Percentiles rank a stretch among this genome's conserved stretches.
Conservation (phyloP, 805 yeast species). For the Nakazawaea laoshanensis region DNA sequence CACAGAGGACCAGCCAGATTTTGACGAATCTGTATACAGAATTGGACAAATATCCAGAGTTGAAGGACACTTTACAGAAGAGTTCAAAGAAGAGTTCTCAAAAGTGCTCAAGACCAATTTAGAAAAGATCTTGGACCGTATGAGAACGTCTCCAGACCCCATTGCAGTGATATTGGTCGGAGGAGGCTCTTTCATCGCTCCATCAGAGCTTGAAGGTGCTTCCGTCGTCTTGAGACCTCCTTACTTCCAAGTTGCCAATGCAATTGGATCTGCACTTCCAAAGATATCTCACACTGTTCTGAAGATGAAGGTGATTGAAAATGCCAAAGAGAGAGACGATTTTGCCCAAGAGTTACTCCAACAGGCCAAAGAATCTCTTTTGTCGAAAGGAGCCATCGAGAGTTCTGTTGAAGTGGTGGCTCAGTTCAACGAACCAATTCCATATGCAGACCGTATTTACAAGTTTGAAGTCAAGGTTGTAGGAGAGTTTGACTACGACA, state of each 20-base stretch:
- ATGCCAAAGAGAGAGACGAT: slow-evolving; percentile 12
- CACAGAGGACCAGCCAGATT: slow-evolving; percentile 11
- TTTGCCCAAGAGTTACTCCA: slow-evolving; percentile 15
- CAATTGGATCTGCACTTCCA: slow-evolving; percentile 42
- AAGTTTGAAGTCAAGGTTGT: slow-evolving; percentile 9
- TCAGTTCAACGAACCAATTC: slow-evolving; percentile 21
- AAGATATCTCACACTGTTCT: slow-evolving; percentile 27
- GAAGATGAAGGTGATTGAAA: slow-evolving; percentile 12
- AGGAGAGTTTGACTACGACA: slow-evolving; percentile 17
- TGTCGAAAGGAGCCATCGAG: slow-evolving; percentile 20
- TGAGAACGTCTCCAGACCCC: slow-evolving; percentile 35
- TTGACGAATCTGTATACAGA: slow-evolving; percentile 8
- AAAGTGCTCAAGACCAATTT: slow-evolving; percentile 20
- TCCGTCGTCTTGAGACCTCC: slow-evolving; percentile 33
- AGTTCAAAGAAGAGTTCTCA: slow-evolving; percentile 10
- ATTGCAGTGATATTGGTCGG: slow-evolving; percentile 37
- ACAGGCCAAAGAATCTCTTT: slow-evolving; percentile 13
- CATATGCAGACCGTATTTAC: slow-evolving; percentile 25
- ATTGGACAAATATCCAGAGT: slow-evolving; percentile 22
- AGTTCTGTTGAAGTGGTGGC: slow-evolving; percentile 18
- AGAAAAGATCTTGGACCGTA: slow-evolving; percentile 32
- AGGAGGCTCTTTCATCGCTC: slow-evolving; percentile 42
- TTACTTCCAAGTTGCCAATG: slow-evolving; percentile 36
- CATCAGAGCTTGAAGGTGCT: slow-evolving; percentile 28
- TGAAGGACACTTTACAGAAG: slow-evolving; percentile 12